Evolutionary conservation across 2,329 filamentous ascomycete genomes (phyloP), one percentile per base, ranked within the genome.

Genomic region (Hypomyces rosellus): DNA sequence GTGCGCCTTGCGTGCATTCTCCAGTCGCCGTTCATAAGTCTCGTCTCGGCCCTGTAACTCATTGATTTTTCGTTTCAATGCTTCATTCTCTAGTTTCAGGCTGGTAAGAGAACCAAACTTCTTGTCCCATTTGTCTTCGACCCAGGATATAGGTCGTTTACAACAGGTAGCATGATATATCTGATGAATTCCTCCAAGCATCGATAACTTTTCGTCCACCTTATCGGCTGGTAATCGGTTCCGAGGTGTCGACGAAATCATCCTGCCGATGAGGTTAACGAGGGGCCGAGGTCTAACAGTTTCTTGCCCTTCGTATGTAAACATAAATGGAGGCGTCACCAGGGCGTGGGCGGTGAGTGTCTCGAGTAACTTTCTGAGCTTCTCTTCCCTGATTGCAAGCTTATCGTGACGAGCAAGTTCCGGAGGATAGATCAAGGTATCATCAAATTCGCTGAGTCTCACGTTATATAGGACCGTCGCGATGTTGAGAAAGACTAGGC

Each of bases 131-230:
- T 60, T 64, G 33, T 66, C 60, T 54, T 67, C 65, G 5, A 69
- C 60, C 61, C 64, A 67, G 2, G 65, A 63, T 14, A 66, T 58
- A 0, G 65, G 64, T 9, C 68, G 65, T 55, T 69, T 74, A 58
- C 74, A 76, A 56, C 73, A 76, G 16, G 61, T 57, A 12, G 66
- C 65, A 54, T 76, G 74, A 53, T 76, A 76, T 5, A 74, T 67
- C 48, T 77, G 73, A 37, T 74, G 69, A 20, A 76, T 63, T 5
- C 73, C 73, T 4, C 74, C 74, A 0, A 76, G 63, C 55, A 69
- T 70, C 1, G 68, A 69, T 3, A 76, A 61, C 45, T 71, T 71
- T 4, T 65, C 62, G 44, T 72, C 68, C 14, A 71, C 63, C 40
- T 69, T 64, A 22, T 66, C 62, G 4, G 68, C 70, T 0, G 63